Percentiles rank a stretch among this genome's conserved stretches.
Conservation (phyloP, 805 yeast species). For the Komagataella kurtzmanii region DNA sequence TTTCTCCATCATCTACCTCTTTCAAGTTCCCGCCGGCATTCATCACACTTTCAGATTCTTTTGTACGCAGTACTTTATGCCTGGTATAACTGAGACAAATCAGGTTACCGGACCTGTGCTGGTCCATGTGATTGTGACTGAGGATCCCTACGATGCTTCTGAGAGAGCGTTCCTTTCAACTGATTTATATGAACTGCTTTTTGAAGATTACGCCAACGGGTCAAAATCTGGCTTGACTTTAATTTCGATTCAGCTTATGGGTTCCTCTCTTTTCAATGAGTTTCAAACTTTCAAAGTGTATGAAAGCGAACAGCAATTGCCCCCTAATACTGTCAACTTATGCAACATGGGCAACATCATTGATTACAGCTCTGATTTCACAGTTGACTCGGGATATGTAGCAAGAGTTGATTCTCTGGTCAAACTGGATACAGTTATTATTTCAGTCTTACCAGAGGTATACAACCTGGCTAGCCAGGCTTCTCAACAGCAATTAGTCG, state of each 20-base stretch:
- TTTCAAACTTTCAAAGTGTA: not conserved
- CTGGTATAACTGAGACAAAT: not conserved
- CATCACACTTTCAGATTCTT: not conserved
- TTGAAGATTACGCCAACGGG: not conserved
- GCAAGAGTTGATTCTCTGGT: slow-evolving; percentile 16
- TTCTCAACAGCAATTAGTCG: slow-evolving; percentile 18
- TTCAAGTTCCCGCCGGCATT: not conserved
- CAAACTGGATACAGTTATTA: slow-evolving; percentile 23
- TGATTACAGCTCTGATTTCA: slow-evolving; percentile 18
- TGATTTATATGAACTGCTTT: not conserved
- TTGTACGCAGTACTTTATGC: not conserved
- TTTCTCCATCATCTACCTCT: not conserved
- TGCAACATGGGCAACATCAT: not conserved
- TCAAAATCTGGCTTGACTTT: not conserved
- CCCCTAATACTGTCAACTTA: not conserved
- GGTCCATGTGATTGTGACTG: not conserved
- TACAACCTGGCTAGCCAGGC: slow-evolving; percentile 27
- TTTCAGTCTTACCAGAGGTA: slow-evolving; percentile 30
- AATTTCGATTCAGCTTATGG: not conserved
- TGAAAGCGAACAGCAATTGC: not conserved
- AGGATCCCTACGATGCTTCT: not conserved
- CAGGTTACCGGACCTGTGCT: not conserved
- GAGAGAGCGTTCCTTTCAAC: not conserved
- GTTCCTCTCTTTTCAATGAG: not conserved
- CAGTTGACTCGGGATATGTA: slow-evolving; percentile 25